Conservation (phyloP, 2,329 filamentous ascomycete species). For the Colletotrichum sp. region DNA sequence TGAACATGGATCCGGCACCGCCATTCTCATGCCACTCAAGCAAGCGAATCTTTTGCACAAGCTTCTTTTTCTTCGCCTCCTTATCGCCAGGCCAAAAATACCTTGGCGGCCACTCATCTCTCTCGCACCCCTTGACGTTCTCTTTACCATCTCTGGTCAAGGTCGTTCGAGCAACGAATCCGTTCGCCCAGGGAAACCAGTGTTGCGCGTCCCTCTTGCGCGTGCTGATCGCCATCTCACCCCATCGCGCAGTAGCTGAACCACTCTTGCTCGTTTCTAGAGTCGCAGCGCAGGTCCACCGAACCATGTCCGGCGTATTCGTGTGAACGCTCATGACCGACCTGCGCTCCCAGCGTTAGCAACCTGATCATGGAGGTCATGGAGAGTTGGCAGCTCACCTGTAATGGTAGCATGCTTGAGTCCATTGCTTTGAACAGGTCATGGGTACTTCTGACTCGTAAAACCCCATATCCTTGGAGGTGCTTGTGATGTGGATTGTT, state of each 20-base stretch:
- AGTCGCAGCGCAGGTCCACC: neutral
- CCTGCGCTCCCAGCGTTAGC: too few relatives aligned
- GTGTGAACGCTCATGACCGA: neutral
- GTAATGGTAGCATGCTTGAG: neutral
- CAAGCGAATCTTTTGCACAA: neutral
- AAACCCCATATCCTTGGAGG: neutral
- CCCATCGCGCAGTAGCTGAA: too few relatives aligned
- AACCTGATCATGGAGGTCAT: too few relatives aligned
- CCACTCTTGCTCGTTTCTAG: too few relatives aligned
- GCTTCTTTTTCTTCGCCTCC: neutral
- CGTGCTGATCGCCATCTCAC: too few relatives aligned
- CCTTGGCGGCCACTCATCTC: neutral
- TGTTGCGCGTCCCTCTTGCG: too few relatives aligned
- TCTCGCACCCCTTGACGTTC: neutral
- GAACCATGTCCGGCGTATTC: neutral
- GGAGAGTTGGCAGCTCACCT: too few relatives aligned
- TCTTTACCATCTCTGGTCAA: fast-evolving
- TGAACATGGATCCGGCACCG: neutral
- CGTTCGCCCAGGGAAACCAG: neutral
- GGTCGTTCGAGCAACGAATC: neutral
- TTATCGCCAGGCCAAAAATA: neutral
- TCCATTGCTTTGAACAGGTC: neutral
- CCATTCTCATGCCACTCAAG: neutral
- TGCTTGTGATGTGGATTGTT: too few relatives aligned
- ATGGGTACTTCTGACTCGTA: neutral